phyloP scores from a whole-genome alignment of 106 monocot species.

The Agapanthus africanus region DNA sequence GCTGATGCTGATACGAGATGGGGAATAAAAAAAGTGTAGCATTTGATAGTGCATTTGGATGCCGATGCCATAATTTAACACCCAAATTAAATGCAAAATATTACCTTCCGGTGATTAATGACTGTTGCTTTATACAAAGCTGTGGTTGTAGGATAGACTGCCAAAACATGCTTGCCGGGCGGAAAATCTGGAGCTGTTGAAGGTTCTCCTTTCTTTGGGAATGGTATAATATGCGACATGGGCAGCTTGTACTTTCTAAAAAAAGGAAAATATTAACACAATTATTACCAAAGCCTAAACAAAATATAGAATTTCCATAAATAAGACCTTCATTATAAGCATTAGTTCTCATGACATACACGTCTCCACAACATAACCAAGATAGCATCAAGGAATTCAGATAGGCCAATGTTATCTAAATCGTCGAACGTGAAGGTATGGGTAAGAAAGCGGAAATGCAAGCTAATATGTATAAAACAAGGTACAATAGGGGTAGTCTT shows the following conservation, averaged over 20 bases:
- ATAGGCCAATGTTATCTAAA: too few species aligned
- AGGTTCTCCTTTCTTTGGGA: constrained; percentile 86
- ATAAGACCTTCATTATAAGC: not conserved
- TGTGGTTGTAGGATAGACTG: constrained; percentile 94
- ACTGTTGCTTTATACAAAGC: constrained; percentile 98
- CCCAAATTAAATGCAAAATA: not conserved
- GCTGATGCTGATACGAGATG: too few species aligned
- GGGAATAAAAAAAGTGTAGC: too few species aligned
- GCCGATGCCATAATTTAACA: not conserved
- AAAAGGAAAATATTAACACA: not conserved
- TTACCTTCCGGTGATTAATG: constrained; percentile 93
- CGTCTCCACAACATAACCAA: not conserved
- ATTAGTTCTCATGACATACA: not conserved
- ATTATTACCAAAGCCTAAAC: not conserved
- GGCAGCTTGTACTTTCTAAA: constrained; percentile 87
- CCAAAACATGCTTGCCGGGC: constrained; percentile 69
- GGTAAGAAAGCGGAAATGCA: too few species aligned
- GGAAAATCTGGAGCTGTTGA: constrained; percentile 74
- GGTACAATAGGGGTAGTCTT: too few species aligned
- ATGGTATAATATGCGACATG: constrained; percentile 73
- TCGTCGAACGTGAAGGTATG: too few species aligned
- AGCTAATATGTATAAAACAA: too few species aligned
- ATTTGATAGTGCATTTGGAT: not conserved
- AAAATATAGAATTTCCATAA: not conserved
- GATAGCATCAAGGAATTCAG: too few species aligned